Percentiles rank a stretch among this genome's conserved stretches.
Evolutionary conservation across 1,139 yeast genomes (phyloP).

Genomic region (Kazachstania sp.): DNA sequence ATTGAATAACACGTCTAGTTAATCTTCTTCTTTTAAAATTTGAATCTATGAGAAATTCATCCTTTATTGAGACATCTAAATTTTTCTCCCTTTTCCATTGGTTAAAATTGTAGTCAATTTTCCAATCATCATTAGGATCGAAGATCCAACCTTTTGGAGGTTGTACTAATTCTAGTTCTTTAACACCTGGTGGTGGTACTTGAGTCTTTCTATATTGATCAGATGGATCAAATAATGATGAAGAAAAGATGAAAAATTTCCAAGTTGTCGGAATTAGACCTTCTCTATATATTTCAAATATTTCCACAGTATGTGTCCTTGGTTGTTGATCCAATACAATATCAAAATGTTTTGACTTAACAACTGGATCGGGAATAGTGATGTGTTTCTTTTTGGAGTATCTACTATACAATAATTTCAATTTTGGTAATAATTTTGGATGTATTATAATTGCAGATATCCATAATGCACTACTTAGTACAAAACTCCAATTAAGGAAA

Average conservation of each 20-base stretch:
- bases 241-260: constrained; percentile 45
- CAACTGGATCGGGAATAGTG: constrained; percentile 15
- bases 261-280: constrained; percentile 56
- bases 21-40: constrained; percentile 51
- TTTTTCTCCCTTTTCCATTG: constrained; percentile 48
- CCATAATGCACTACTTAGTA: constrained; percentile 55
- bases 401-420: constrained; percentile 26
- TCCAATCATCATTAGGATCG: constrained; percentile 59
- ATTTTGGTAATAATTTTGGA: constrained; percentile 42
- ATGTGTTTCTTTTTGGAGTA: constrained; percentile 6
- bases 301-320: constrained; percentile 53
- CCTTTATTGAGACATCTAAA: constrained; percentile 42
- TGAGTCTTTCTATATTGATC: constrained; percentile 49
- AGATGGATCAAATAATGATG: constrained; percentile 43
- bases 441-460: constrained; percentile 41
- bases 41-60: constrained; percentile 47
- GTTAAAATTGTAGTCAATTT: constrained; percentile 45
- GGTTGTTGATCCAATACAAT: constrained; percentile 63
- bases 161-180: constrained; percentile 44
- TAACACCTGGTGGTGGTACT: constrained; percentile 59
- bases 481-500: constrained; percentile 57
- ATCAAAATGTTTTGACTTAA: constrained; percentile 28
- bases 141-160: constrained; percentile 77
- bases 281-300: constrained; percentile 65
- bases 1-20: constrained; percentile 41